Evolutionary conservation across 2,329 filamentous ascomycete species (phyloP), one percentile per base, ranked within the genome.

Genomic region (Xylariaceae sp.): DNA sequence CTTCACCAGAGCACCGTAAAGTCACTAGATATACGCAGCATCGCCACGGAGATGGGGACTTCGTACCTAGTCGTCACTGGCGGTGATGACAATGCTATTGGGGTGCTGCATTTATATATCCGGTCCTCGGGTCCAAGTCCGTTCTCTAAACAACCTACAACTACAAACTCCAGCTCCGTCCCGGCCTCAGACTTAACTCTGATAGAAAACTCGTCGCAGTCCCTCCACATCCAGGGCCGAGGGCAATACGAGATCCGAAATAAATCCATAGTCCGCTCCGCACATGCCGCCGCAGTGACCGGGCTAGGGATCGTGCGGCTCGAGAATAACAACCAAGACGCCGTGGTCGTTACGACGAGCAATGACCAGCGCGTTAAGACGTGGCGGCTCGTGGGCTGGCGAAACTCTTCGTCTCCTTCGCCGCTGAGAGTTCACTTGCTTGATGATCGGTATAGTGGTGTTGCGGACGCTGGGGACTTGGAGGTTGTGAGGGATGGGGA

Each of bases 1-100:
- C 72, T 94, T 21, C 95, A 98, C 68, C 92, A 96, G 66, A 96
- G 84, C 72, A 87, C 88, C 47, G 85, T 97, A 70, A 96, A 96
- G 71, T 77, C 79, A 17, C 74, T 89, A 2, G 82, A 82, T 58
- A 57, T 85, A 46, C 60, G 65, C 3, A 39, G 16, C 12, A 33
- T 56, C 26, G 24, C 44, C 56, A 46, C 24, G 48, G 78, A 12
- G 64, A 67, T 16, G 61, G 69, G 26, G 66, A 64, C n/a, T 63
- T 74, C 48, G 65, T 76, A 63, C 63, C 60, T 90, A 1, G 69
- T 96, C 16, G 72, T 91, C 4, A 92, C 91, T 0, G 92, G 91
- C 23, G 92, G 95, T 19, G 95, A 99, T 67, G 95, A 98, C 73
- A 95, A 95, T 60, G 88, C 89, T 3, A 73, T 98, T 0, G 87